Evolutionary conservation across 768 basidiomycete species (phyloP).

Genomic region (Mycena belliarum): DNA sequence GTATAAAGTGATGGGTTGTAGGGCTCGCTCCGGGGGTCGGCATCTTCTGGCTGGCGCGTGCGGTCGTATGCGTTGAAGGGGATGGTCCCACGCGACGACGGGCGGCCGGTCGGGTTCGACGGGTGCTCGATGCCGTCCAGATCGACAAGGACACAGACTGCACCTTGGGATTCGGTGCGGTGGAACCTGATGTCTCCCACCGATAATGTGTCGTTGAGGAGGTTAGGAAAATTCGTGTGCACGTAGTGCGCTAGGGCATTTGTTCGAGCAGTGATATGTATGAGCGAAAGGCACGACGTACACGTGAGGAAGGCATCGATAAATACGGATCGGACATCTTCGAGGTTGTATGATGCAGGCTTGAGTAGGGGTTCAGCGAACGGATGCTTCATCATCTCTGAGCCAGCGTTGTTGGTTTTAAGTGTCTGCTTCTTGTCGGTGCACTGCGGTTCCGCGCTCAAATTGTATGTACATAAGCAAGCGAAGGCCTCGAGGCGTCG

Average conservation of each 20-base stretch:
- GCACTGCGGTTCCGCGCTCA: no score
- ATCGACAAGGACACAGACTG: not conserved
- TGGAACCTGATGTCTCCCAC: not conserved
- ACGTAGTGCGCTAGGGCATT: not conserved
- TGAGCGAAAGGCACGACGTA: not conserved
- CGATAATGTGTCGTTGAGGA: constrained; percentile 4
- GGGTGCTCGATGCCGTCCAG: constrained; percentile 1
- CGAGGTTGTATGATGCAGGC: not conserved
- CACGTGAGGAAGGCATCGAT: not conserved
- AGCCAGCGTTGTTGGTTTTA: not conserved
- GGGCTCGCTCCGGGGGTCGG: not conserved
- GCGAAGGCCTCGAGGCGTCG: no score
- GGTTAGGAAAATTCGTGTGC: not conserved
- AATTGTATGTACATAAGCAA: no score
- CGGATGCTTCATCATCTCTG: not conserved
- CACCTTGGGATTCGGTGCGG: not conserved
- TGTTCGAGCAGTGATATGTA: not conserved
- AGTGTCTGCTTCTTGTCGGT: no score
- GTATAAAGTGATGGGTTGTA: not conserved
- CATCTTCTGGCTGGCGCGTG: not conserved
- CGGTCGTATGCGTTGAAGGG: constrained; percentile 4
- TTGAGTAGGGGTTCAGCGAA: not conserved
- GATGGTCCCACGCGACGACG: not conserved
- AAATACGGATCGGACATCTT: not conserved
- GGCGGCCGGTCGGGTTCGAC: not conserved